Evolutionary conservation across 139 green algal species (phyloP), one percentile per base, ranked within the genome.

Genomic region (Chlorella sorokiniana): DNA sequence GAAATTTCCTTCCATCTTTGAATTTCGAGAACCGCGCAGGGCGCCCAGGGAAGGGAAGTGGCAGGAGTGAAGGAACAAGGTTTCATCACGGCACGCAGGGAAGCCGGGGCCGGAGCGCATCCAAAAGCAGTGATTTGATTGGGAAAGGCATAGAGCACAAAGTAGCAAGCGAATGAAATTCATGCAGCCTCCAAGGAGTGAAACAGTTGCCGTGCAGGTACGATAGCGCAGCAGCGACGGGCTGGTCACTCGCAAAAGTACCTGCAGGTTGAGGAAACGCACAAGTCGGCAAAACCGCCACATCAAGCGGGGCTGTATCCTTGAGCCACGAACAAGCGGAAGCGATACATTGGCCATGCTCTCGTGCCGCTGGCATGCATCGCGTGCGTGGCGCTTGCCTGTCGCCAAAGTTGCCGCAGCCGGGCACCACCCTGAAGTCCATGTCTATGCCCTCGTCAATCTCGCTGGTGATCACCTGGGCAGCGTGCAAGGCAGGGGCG

Each of bases 401-500:
- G 56, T 65, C 56, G 18, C 91, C 92, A 86, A 96, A 95, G 45
- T 94, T 89, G 37, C 93, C 91, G 27, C 93, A 82, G 59, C 96
- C 96, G 22, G 96, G 96, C 48, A 98, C 88, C 1, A 99, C 95
- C 14, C 89, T 80, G 79, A 86, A 98, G 4, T 94, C 78, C 9
- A 80, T 29, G 61, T 96, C 92, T 2, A 99, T 85, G n/a, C 88
- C 87, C 42, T 89, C 81, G 81, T 99, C 96, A 63, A 99, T 98
- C 88, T 99, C 96, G 8, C 86, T 93, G 4, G 96, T 99, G 69
- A 99, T 90, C 63, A 99, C 70, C 38, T 85, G 88, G 22, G 86
- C 31, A 87, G n/a, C 42, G 25, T 33, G 23, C 16, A n/a, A 16
- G 22, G 56, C 56, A 65, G 48, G 48, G 48, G 16, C 14, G 16